Conservation (phyloP, 2,329 filamentous ascomycete genomes). For the Claviceps sp. region DNA sequence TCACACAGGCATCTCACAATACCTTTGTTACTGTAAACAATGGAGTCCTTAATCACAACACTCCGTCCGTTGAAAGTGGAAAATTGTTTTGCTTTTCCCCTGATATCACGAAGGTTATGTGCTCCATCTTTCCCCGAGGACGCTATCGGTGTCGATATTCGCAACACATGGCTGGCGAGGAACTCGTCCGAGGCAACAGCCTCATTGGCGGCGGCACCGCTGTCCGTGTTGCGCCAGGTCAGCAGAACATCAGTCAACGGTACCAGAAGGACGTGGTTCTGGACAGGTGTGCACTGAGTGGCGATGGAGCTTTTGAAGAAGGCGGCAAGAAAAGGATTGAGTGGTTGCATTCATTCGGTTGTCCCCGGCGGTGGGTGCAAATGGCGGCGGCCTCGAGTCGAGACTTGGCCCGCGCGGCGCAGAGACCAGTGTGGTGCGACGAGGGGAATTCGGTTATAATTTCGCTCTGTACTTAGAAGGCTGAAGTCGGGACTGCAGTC, state of each 20-base stretch:
- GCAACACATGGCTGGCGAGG: conserved; percentile 88
- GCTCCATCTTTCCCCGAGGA: conserved; percentile 40
- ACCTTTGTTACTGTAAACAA: conserved; percentile 96
- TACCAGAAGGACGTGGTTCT: conserved; percentile 88
- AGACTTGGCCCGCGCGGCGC: conserved; percentile 5
- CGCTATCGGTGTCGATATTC: conserved; percentile 49
- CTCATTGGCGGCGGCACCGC: conserved; percentile 62
- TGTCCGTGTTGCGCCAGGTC: conserved; percentile 76
- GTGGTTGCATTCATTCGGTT: conserved; percentile 66
- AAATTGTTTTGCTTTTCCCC: conserved; percentile 89
- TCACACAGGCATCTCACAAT: conserved; percentile 4
- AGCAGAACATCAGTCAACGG: conserved; percentile 87
- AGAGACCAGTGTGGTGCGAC: not conserved
- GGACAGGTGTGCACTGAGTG: conserved; percentile 78
- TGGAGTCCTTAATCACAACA: conserved; percentile 85
- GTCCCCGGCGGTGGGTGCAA: conserved; percentile 13
- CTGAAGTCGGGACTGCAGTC: not conserved
- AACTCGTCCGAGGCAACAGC: conserved; percentile 87
- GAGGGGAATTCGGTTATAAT: not conserved
- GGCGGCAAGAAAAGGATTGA: conserved; percentile 96
- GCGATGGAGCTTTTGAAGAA: conserved; percentile 96
- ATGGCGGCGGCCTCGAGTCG: conserved; percentile 16
- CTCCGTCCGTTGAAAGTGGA: conserved; percentile 85
- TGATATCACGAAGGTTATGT: conserved; percentile 66
- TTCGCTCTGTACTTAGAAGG: not conserved